phyloP scores from a whole-genome alignment of 192 early-diverging fungal genomes.

The Pilaira anomala region DNA sequence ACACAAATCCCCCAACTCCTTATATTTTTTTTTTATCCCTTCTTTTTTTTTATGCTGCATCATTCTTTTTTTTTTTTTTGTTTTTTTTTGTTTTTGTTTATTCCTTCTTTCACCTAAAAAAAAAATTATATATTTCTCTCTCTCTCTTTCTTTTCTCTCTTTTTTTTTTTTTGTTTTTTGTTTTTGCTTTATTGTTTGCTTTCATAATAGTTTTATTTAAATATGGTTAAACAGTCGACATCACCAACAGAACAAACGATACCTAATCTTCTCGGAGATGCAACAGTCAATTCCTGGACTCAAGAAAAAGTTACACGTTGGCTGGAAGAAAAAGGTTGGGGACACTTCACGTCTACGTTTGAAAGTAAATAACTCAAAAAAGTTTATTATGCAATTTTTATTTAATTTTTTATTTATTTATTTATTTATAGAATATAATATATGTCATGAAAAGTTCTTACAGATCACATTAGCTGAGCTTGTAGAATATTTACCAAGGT shows the following conservation, averaged over 20 bases:
- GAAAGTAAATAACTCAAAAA: conserved; percentile 20
- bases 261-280: conserved; percentile 18
- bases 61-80: conserved; percentile 3
- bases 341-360: conserved; percentile 24
- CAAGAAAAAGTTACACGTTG: conserved; percentile 31
- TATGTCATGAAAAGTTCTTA: conserved; percentile 29
- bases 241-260: conserved; percentile 30
- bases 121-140: too few relatives aligned
- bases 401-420: conserved; percentile 11
- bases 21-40: conserved; percentile 2
- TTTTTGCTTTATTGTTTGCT: not conserved
- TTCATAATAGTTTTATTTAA: not conserved
- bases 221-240: conserved; percentile 26
- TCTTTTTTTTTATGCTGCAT: not conserved
- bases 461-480: conserved; percentile 33
- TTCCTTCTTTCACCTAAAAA: too few relatives aligned
- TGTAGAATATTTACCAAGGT: conserved; percentile 27
- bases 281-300: conserved; percentile 21
- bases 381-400: not conserved
- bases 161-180: conserved; percentile 6
- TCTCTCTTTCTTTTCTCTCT: not conserved
- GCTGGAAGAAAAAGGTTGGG: conserved; percentile 32
- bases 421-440: conserved; percentile 17
- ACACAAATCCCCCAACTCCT: not conserved
- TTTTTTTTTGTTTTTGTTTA: not conserved